Evolutionary conservation across 371 early-diverging fungal genomes (phyloP).

Genomic region (Apophysomyces variabilis): DNA sequence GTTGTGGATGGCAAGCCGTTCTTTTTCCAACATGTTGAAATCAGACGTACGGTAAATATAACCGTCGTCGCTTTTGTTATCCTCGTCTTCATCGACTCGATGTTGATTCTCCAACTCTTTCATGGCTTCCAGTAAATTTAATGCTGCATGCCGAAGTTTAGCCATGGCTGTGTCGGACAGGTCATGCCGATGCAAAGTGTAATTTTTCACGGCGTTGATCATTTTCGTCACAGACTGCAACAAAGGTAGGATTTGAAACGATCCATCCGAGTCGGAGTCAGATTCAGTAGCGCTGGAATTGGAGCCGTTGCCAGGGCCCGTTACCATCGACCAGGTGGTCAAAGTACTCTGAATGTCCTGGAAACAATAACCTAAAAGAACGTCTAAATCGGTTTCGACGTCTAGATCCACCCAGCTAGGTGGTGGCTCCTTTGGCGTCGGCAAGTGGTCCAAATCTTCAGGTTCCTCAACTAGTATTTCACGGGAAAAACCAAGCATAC

Average conservation of each 20-base stretch:
- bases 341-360: conserved; percentile 44
- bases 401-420: conserved; percentile 53
- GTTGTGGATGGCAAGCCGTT: conserved; percentile 34
- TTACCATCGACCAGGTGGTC: conserved; percentile 43
- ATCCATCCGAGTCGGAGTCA: conserved; percentile 19
- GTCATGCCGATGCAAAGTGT: conserved; percentile 48
- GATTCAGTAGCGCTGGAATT: conserved; percentile 27
- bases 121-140: conserved; percentile 40
- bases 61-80: conserved; percentile 19
- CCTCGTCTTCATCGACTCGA: conserved; percentile 33
- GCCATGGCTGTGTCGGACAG: conserved; percentile 33
- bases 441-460: conserved; percentile 35
- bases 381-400: conserved; percentile 52
- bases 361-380: conserved; percentile 36
- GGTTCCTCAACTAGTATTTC: conserved; percentile 33
- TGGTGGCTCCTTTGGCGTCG: conserved; percentile 44
- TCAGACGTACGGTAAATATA: conserved; percentile 40
- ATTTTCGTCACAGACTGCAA: conserved; percentile 46
- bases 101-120: conserved; percentile 41
- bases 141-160: conserved; percentile 37
- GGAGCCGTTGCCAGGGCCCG: conserved; percentile 14
- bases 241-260: conserved; percentile 42
- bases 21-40: conserved; percentile 36
- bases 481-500: conserved; percentile 46
- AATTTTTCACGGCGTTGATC: conserved; percentile 46